Percentiles rank a stretch among this genome's conserved stretches.
Evolutionary conservation across 331 rosid species (phyloP).

Genomic region (Arachis monticola): DNA sequence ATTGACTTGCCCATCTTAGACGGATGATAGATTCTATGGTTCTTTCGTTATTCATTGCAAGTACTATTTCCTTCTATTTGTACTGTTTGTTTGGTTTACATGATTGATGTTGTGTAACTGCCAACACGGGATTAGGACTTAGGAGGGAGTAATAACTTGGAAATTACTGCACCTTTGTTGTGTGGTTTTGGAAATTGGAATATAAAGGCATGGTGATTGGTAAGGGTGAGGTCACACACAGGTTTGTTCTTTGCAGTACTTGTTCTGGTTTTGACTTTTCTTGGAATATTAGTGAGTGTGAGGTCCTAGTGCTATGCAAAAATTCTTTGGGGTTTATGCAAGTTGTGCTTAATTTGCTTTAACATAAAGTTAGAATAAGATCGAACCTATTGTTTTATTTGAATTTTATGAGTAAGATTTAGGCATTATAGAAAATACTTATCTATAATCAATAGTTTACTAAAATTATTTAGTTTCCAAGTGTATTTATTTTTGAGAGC

Average conservation of each 20-base stretch:
- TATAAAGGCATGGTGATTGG: not conserved
- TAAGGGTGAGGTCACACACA: not conserved
- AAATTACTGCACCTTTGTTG: not conserved
- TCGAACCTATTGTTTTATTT: too few relatives aligned
- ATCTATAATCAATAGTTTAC: too few relatives aligned
- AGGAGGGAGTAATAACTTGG: not conserved
- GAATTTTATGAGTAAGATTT: too few relatives aligned
- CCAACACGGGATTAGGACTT: not conserved
- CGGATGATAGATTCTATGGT: conserved; percentile 44
- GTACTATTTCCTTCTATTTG: too few relatives aligned
- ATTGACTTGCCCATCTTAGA: conserved; percentile 47
- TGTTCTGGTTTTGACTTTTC: not conserved
- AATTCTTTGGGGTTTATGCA: too few relatives aligned
- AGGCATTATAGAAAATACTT: too few relatives aligned
- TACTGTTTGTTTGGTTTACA: not conserved
- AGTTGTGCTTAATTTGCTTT: too few relatives aligned
- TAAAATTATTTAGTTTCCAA: too few relatives aligned
- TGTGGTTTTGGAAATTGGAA: not conserved
- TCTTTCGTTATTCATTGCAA: conserved; percentile 17
- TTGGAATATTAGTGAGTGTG: not conserved
- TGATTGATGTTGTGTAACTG: not conserved
- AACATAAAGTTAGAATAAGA: too few relatives aligned
- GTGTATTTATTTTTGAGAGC: too few relatives aligned
- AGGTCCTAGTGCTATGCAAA: not conserved
- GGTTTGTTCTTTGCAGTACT: not conserved